Evolutionary conservation across 1,139 yeast species (phyloP).

Genomic region (Wickerhamiella infanticola): DNA sequence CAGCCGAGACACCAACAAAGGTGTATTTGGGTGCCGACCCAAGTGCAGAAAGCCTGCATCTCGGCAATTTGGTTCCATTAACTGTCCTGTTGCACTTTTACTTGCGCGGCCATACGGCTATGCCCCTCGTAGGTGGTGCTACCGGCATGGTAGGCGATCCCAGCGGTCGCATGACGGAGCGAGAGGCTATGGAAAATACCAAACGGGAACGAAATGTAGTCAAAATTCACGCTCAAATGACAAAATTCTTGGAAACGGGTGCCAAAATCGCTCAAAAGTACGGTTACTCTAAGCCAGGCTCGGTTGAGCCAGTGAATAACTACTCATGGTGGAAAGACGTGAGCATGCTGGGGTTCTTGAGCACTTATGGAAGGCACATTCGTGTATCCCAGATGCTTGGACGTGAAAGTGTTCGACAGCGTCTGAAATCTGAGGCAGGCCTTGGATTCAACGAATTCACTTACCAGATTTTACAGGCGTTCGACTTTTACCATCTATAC

Average conservation of each 20-base stretch:
- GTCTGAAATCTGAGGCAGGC: conserved; percentile 57
- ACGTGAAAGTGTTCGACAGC: conserved; percentile 68
- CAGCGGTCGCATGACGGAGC: conserved; percentile 71
- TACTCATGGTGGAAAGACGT: conserved; percentile 76
- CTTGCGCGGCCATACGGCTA: conserved; percentile 67
- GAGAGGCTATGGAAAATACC: conserved; percentile 39
- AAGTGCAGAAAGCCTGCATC: conserved; percentile 72
- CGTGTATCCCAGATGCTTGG: conserved; percentile 79
- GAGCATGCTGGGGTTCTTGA: conserved; percentile 59
- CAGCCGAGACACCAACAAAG: conserved; percentile 1
- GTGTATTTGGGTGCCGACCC: conserved; percentile 96
- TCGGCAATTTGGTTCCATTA: conserved; percentile 80
- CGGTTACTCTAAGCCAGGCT: conserved; percentile 30
- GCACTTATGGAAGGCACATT: conserved; percentile 62
- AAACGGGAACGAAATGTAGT: conserved; percentile 43
- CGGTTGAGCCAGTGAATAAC: conserved; percentile 41
- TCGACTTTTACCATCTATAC: conserved; percentile 77
- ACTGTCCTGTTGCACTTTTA: conserved; percentile 73
- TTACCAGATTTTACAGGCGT: conserved; percentile 85
- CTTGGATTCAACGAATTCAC: conserved; percentile 89
- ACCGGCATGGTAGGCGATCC: conserved; percentile 97
- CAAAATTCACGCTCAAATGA: conserved; percentile 47
- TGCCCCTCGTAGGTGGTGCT: conserved; percentile 91
- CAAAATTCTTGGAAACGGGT: conserved; percentile 45
- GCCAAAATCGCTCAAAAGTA: conserved; percentile 42